Evolutionary conservation across 208 protist species (phyloP).

Genomic region (Porcisia hertigi): DNA sequence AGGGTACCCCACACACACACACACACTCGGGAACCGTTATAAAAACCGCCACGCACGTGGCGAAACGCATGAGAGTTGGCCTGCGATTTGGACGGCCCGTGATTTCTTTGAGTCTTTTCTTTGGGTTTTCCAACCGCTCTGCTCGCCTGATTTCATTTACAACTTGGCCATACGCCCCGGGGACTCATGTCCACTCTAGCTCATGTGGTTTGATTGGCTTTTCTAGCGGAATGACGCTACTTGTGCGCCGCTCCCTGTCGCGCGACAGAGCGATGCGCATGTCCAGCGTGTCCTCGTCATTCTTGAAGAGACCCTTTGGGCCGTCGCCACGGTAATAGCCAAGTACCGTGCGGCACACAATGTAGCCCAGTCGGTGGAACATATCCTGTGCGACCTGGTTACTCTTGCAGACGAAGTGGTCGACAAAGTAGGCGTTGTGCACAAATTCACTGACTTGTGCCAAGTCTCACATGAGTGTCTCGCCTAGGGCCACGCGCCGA

Average conservation of each 20-base stretch:
- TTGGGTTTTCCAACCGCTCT: too few relatives aligned
- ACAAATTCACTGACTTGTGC: constrained; percentile 85
- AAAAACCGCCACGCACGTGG: too few relatives aligned
- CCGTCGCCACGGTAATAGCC: constrained; percentile 84
- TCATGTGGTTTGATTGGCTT: constrained; percentile 78
- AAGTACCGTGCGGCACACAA: constrained; percentile 95
- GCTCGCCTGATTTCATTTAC: neutral
- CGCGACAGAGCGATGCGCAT: constrained; percentile 97
- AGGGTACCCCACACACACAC: too few relatives aligned
- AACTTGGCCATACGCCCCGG: neutral
- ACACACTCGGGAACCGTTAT: too few relatives aligned
- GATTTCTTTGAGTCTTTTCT: neutral
- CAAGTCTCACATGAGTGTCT: constrained; percentile 95
- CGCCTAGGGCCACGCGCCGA: constrained; percentile 94
- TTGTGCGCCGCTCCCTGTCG: constrained; percentile 78
- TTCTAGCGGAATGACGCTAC: constrained; percentile 79
- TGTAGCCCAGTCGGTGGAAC: constrained; percentile 98
- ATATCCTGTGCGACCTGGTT: constrained; percentile 98
- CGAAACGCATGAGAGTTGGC: too few relatives aligned
- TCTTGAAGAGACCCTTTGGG: constrained; percentile 53
- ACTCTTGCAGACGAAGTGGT: constrained; percentile 98
- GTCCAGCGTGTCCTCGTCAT: constrained; percentile 92
- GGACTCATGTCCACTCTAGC: constrained; percentile 77
- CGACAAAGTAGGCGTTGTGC: constrained; percentile 98
- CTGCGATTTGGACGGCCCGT: too few relatives aligned